phyloP scores from a whole-genome alignment of 2,329 filamentous ascomycete species.

The Phaeosphaeriaceae sp. region DNA sequence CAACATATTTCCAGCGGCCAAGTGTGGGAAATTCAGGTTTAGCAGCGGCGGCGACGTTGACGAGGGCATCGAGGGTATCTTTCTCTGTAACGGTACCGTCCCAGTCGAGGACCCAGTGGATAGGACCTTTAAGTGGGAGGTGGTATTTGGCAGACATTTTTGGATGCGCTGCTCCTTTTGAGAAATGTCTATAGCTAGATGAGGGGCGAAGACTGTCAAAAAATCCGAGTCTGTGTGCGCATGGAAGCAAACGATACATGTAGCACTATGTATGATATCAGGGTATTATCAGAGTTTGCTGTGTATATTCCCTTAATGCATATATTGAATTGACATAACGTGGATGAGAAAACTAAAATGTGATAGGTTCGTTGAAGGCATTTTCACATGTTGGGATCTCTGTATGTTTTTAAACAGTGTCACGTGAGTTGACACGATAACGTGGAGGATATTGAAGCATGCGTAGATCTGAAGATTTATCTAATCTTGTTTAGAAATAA shows the following conservation, averaged over 20 bases:
- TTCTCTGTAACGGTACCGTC: constrained; percentile 55
- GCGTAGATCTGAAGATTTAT: no score
- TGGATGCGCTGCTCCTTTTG: neutral
- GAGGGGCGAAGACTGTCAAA: neutral
- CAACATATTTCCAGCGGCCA: constrained; percentile 48
- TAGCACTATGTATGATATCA: neutral
- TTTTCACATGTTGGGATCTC: neutral
- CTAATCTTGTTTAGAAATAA: constrained; percentile 5
- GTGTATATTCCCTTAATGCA: neutral
- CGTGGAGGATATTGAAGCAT: no score
- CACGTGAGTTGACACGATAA: neutral
- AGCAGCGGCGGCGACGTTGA: constrained; percentile 43
- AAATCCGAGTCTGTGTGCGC: neutral
- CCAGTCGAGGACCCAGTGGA: constrained; percentile 55
- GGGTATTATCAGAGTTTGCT: neutral
- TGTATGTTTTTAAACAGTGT: neutral
- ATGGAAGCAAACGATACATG: neutral
- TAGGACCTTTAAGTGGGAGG: constrained; percentile 9
- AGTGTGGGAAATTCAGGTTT: constrained; percentile 27
- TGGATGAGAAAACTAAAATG: neutral
- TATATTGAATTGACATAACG: neutral
- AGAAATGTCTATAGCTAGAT: neutral
- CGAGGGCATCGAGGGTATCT: constrained; percentile 54
- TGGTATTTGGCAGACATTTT: constrained; percentile 19
- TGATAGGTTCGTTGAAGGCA: neutral